Evolutionary conservation across 108 stramenopile species (phyloP), one percentile per base, ranked within the genome.

Genomic region (Halocafeteria seosinensis): DNA sequence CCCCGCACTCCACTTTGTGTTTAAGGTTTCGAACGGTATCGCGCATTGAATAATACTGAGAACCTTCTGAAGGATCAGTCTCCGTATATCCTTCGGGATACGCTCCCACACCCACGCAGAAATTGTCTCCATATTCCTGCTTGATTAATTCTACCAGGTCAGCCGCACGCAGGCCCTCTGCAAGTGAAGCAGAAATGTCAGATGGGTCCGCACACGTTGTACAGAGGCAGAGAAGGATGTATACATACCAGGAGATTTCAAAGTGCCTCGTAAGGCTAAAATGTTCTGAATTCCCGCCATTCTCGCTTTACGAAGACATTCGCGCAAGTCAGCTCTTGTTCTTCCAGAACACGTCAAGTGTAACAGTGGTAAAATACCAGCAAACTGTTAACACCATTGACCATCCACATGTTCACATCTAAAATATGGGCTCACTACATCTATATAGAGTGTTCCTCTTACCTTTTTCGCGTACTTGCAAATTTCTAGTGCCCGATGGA

Each of bases 341-440:
- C 88, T 52, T n/a, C 87, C 87, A 6, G 88, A 86, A 53, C 85
- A 87, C 27, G 91, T 89, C 33, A 95, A 71, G 71, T 95, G 94
- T 69, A 92, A 65, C 68, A 92, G 50, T 2, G 57, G 57, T 2
- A 35, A 17, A 28, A 59, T 11, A 2, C 57, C 57, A 2, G 57
- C 57, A 9, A 6, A 3, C 52, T 53, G 52, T 9, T 21, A 47
- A 47, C n/a, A n/a, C 17, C 17, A n/a, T n/a, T 47, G 17, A 47
- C 42, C 17, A n/a, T 17, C 42, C 17, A 47, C 42, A n/a, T 47
- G 42, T 47, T 17, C 42, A 47, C 42, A n/a, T 21, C 42, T 21
- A 17, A 17, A 47, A 17, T 21, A 21, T 47, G 42, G 17, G 42
- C 42, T n/a, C 42, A n/a, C 42, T 47, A 47, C n/a, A n/a, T n/a